Evolutionary conservation across 305 asterid species (phyloP).

Genomic region (Euphrasia arctica): DNA sequence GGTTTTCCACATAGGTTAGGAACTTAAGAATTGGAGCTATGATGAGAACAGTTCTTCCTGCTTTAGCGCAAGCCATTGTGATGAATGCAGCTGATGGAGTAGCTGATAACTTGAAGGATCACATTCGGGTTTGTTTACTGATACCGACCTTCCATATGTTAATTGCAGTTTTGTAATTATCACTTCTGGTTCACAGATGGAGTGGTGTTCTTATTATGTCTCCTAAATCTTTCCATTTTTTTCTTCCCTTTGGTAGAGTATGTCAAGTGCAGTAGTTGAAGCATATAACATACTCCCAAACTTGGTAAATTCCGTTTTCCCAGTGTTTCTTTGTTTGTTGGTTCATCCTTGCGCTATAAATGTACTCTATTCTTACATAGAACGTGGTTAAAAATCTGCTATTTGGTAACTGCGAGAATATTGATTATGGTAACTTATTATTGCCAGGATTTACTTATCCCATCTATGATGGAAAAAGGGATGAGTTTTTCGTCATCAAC

Average conservation of each 20-base stretch:
- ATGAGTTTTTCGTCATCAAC: slow-evolving; percentile 60
- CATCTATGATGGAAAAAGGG: slow-evolving; percentile 76
- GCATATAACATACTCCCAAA: slow-evolving; percentile 83
- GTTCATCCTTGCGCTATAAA: slow-evolving; percentile 12
- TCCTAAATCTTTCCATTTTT: slow-evolving; percentile 14
- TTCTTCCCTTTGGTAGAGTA: slow-evolving; percentile 38
- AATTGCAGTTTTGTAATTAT: slow-evolving; percentile 3
- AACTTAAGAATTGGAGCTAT: slow-evolving; percentile 95
- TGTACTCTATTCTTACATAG: slow-evolving; percentile 14
- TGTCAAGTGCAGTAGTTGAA: slow-evolving; percentile 73
- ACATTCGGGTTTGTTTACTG: slow-evolving; percentile 58
- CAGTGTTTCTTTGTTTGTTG: slow-evolving; percentile 15
- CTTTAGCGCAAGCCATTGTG: slow-evolving; percentile 86
- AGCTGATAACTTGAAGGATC: slow-evolving; percentile 55
- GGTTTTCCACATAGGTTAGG: slow-evolving; percentile 52
- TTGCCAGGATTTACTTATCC: slow-evolving; percentile 72
- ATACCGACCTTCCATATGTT: slow-evolving; percentile 10
- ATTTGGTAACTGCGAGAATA: background rate
- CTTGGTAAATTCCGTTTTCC: slow-evolving; percentile 52
- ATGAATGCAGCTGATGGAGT: slow-evolving; percentile 46
- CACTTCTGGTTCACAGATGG: slow-evolving; percentile 7
- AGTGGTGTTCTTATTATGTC: slow-evolving; percentile 20
- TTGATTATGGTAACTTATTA: slow-evolving; percentile 25
- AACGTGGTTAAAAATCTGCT: slow-evolving; percentile 7
- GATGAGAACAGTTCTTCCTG: slow-evolving; percentile 90